Base-by-base conservation (phyloP, 2,329 filamentous ascomycete genomes). In the Lasiodiplodia citricola region DNA sequence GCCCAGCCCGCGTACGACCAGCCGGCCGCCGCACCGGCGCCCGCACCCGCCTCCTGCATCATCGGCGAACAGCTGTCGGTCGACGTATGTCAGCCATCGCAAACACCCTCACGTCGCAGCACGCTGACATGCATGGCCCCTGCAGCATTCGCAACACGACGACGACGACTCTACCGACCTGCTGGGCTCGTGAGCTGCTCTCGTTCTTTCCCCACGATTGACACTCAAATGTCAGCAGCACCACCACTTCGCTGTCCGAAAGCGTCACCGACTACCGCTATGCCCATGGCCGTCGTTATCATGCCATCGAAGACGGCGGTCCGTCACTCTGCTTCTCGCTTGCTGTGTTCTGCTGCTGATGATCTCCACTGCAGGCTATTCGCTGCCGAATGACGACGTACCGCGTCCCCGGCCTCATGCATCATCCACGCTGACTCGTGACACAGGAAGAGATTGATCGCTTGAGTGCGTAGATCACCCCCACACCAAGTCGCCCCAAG, bases 361-460 rank as follows among this genome's bases (percentile, higher is more conserved):
- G 41, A 35, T 35, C 14, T 55, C 28, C 28, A 37, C 8, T 37
- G 41, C 41, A 74, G 73, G 72, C 41, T 74, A 75, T 67, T 54
- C 71, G 4, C 50, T 74, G 62, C 73, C 73, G 4, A 75, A 75
- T 55, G 73, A 75, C 44, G 71, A 74, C 64, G 72, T 74, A 71
- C 31, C 37, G 16, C 11, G 51, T 21, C 35, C 37, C 23, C 50
- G 44, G 8, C 10, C 51, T 10, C 60, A n/a, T 41, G 44, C 28
- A 50, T 23, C 37, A 21, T 28, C 47, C 44, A 38, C 41, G n/a
- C 55, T 50, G 21, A 55, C n/a, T 47, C 65, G 18, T 18, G 37
- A 5, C 25, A 7, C 50, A 75, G 71, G 68, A 72, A 72, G 74
- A 75, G 57, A 51, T 70, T 21, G 71, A 75, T 69, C 69, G 73